Evolutionary conservation across 2,329 filamentous ascomycete genomes (phyloP).

Genomic region (Beauveria sp.): DNA sequence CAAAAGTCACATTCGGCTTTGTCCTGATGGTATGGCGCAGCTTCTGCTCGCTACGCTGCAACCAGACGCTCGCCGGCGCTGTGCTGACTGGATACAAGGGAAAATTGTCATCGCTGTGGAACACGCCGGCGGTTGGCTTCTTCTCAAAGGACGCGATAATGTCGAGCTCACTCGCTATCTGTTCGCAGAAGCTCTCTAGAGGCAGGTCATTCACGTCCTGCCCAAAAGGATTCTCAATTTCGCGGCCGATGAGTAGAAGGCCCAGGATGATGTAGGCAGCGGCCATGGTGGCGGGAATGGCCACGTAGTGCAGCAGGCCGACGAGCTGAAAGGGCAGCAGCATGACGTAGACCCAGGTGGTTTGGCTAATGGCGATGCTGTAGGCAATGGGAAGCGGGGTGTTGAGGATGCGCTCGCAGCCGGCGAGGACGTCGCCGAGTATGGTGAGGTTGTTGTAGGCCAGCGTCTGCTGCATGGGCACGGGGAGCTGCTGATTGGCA

Average conservation of each 20-base stretch:
- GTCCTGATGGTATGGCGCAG: constrained; percentile 31
- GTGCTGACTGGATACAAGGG: constrained; percentile 49
- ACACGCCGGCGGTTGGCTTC: constrained; percentile 24
- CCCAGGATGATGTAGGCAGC: constrained; percentile 79
- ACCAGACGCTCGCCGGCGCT: constrained; percentile 30
- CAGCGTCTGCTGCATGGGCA: constrained; percentile 52
- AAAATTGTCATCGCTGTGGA: constrained; percentile 35
- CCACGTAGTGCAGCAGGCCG: constrained; percentile 56
- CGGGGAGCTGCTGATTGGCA: constrained; percentile 44
- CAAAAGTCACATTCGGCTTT: constrained; percentile 31
- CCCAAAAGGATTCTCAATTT: constrained; percentile 82
- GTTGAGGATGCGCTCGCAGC: constrained; percentile 70
- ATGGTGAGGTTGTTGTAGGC: constrained; percentile 52
- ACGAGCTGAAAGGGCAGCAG: constrained; percentile 76
- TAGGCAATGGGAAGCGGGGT: constrained; percentile 80
- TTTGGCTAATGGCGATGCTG: constrained; percentile 76
- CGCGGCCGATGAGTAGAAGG: constrained; percentile 63
- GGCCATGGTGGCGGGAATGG: constrained; percentile 66
- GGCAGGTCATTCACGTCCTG: constrained; percentile 77
- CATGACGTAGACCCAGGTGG: constrained; percentile 77
- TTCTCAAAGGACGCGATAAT: constrained; percentile 53
- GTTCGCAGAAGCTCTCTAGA: constrained; percentile 67
- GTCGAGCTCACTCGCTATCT: constrained; percentile 67
- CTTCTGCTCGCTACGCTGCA: constrained; percentile 33
- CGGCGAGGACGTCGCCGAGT: constrained; percentile 65